Evolutionary conservation across 192 early-diverging fungal genomes (phyloP).

Genomic region (Entomortierella beljakovae): DNA sequence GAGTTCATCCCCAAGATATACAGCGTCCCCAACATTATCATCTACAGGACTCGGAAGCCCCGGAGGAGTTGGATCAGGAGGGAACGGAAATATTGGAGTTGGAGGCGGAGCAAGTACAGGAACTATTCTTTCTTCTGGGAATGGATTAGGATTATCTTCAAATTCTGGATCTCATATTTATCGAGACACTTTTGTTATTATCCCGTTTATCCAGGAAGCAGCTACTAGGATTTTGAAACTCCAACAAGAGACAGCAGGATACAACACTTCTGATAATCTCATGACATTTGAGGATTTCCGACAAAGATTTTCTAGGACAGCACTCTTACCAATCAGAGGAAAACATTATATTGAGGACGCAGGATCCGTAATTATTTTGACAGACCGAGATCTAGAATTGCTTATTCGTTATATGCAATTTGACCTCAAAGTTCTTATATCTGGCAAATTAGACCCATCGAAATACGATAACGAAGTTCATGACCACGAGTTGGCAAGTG

Average conservation of each 20-base stretch:
- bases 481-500: conserved; percentile 38
- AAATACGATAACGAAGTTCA: conserved; percentile 33
- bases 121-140: conserved; percentile 2
- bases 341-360: conserved; percentile 7
- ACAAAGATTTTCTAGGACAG: conserved; percentile 46
- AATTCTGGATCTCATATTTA: not conserved
- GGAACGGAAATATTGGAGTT: conserved; percentile 7
- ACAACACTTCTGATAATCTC: conserved; percentile 28
- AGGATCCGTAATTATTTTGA: conserved; percentile 23
- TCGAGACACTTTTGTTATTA: conserved; percentile 36
- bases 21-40: conserved; percentile 17
- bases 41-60: conserved; percentile 14
- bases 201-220: conserved; percentile 40
- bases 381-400: conserved; percentile 47
- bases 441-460: conserved; percentile 18
- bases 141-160: conserved; percentile 7
- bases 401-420: conserved; percentile 48
- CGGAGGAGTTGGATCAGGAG: conserved; percentile 1
- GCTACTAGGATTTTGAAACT: conserved; percentile 35
- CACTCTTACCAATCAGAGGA: conserved; percentile 27
- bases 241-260: conserved; percentile 41
- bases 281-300: conserved; percentile 55
- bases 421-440: conserved; percentile 35
- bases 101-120: conserved; percentile 21
- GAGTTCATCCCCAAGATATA: conserved; percentile 5